phyloP scores from a whole-genome alignment of 257 asterid species.

The Thymus mandschuricus region DNA sequence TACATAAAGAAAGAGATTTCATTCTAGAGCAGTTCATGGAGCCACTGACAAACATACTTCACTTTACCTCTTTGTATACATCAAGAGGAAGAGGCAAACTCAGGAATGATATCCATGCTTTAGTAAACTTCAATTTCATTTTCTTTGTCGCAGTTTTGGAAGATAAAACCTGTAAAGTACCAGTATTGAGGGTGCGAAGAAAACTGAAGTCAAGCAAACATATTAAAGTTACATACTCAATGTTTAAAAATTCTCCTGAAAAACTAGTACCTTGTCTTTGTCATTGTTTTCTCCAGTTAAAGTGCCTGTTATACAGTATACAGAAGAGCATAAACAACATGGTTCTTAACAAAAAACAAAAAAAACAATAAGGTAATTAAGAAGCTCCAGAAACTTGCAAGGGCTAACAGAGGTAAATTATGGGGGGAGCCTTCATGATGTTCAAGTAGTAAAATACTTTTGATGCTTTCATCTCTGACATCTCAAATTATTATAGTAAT shows the following conservation, averaged over 20 bases:
- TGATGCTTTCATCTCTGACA: background rate
- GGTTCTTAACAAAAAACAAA: conserved; percentile 6
- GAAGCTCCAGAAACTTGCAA: conserved; percentile 11
- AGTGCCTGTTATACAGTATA: conserved; percentile 44
- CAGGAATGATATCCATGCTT: conserved; percentile 96
- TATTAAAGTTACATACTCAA: background rate
- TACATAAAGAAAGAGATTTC: background rate
- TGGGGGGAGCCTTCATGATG: conserved; percentile 4
- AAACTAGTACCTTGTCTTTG: conserved; percentile 40
- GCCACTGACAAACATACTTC: conserved; percentile 1
- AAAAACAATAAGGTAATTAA: background rate
- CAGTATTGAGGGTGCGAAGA: conserved; percentile 15
- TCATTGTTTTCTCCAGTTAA: conserved; percentile 46
- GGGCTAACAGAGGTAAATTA: conserved; percentile 4
- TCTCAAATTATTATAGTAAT: conserved; percentile 9
- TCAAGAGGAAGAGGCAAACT: conserved; percentile 78
- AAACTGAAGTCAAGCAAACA: conserved; percentile 23
- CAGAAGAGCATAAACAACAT: conserved; percentile 22
- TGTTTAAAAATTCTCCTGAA: conserved; percentile 14
- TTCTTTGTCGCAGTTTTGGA: conserved; percentile 54
- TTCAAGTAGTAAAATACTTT: conserved; percentile 8
- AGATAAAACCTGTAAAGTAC: conserved; percentile 58
- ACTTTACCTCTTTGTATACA: conserved; percentile 87
- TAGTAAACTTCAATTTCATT: conserved; percentile 82
- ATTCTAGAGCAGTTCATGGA: conserved; percentile 6